These are phyloP conservation scores for Phyllosticta capitalensis DNA, from an alignment of 2,329 filamentous ascomycete genomes.

Conservation along the genomic window DNA sequence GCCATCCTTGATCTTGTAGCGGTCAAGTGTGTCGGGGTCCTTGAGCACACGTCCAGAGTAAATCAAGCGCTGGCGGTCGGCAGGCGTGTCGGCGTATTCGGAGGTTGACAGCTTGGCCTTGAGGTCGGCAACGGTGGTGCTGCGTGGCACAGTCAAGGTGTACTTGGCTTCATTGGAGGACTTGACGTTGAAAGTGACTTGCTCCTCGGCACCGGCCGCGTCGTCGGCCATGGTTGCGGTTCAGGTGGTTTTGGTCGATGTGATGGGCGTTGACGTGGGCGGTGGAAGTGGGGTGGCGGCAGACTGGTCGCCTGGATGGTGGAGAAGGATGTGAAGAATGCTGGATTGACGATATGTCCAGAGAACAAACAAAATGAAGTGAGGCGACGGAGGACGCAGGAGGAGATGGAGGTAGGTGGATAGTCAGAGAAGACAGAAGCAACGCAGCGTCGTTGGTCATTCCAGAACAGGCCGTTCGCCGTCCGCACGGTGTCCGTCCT, in stretches of 20 bases:
- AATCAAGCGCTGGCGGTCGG: constrained; percentile 86
- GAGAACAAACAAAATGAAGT: background rate
- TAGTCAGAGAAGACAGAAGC: no score
- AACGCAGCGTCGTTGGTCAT: no score
- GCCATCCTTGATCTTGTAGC: constrained; percentile 91
- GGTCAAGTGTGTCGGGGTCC: constrained; percentile 74
- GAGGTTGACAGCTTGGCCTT: constrained; percentile 77
- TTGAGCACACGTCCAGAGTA: constrained; percentile 97
- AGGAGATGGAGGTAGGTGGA: background rate
- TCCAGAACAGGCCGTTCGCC: no score
- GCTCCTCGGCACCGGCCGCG: constrained; percentile 51
- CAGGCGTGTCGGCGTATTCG: constrained; percentile 78
- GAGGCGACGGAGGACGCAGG: background rate
- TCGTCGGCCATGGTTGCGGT: constrained; percentile 54
- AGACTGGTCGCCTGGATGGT: background rate
- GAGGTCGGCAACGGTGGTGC: constrained; percentile 71
- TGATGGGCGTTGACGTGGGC: constrained; percentile 6
- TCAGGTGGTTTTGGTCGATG: constrained; percentile 1
- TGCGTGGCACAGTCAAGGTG: constrained; percentile 67
- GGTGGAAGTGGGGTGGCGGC: constrained; percentile 1
- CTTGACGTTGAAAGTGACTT: constrained; percentile 95
- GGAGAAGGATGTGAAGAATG: background rate
- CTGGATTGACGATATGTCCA: background rate
- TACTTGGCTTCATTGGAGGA: constrained; percentile 85
- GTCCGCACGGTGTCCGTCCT: no score